Evolutionary conservation across 495 filamentous ascomycete genomes (phyloP).

Genomic region (Penicillium lividum): DNA sequence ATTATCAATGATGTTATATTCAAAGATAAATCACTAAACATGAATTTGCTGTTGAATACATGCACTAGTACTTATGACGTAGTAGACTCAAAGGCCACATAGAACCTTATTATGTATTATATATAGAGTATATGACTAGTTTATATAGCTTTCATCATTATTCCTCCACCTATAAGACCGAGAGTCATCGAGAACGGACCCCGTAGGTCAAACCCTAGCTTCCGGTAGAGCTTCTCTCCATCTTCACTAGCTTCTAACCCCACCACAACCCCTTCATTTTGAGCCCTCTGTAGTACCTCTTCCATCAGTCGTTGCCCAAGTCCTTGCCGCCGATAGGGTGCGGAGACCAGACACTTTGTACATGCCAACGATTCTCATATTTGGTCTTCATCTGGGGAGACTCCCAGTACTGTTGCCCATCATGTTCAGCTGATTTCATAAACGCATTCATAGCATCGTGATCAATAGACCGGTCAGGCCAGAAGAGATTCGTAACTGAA

Average conservation of each 20-base stretch:
- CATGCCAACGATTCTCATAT: conserved; percentile 16
- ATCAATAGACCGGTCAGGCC: conserved; percentile 14
- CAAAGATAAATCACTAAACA: no score
- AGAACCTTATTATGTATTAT: no score
- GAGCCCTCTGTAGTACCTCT: conserved; percentile 3
- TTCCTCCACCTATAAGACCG: not conserved
- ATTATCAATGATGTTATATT: no score
- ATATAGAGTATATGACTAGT: not conserved
- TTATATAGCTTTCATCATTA: conserved; percentile 8
- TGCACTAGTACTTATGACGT: not conserved
- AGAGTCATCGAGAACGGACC: conserved; percentile 12
- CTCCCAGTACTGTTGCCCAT: conserved; percentile 9
- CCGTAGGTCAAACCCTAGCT: conserved; percentile 12
- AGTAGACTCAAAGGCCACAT: not conserved
- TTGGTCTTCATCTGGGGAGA: conserved; percentile 7
- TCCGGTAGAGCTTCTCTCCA: conserved; percentile 13
- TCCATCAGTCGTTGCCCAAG: conserved; percentile 10
- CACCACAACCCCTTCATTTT: conserved; percentile 6
- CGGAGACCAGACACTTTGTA: conserved; percentile 13
- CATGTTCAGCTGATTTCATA: not conserved
- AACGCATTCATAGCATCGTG: conserved; percentile 2
- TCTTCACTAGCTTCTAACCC: conserved; percentile 15
- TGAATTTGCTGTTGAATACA: no score
- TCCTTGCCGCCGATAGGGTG: conserved; percentile 9
- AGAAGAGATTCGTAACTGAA: conserved; percentile 5